These are phyloP conservation scores for Monosporascus sp. DNA, from an alignment of 2,329 filamentous ascomycete species.

Conservation along the genomic window DNA sequence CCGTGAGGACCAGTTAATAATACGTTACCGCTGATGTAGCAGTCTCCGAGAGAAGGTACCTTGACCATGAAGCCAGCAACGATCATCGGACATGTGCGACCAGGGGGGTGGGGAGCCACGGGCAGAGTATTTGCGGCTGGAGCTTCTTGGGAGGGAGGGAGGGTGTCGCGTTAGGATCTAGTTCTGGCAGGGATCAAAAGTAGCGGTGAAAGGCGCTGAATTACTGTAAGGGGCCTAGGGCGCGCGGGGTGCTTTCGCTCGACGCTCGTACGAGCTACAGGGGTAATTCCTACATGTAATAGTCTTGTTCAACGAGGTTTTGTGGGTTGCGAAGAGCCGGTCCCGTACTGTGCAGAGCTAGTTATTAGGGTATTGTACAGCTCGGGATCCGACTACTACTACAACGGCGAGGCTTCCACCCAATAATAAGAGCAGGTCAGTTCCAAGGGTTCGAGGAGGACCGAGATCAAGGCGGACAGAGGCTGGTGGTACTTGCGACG, in stretches of 20 bases:
- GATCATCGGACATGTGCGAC: slow-evolving; percentile 27
- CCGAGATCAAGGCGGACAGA: too few species aligned
- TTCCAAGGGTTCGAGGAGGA: too few species aligned
- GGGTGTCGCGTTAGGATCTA: slow-evolving; percentile 19
- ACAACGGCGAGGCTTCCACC: too few species aligned
- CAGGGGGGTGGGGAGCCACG: slow-evolving; percentile 18
- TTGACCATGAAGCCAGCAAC: slow-evolving; percentile 1
- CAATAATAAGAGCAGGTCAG: too few species aligned
- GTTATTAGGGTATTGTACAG: too few species aligned
- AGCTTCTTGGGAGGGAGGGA: slow-evolving; percentile 9
- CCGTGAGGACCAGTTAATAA: too few species aligned
- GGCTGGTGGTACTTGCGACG: too few species aligned
- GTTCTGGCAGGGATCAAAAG: neutral
- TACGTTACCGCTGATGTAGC: too few species aligned
- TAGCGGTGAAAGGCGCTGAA: neutral
- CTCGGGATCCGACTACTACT: too few species aligned
- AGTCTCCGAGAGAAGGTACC: too few species aligned
- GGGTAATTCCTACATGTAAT: neutral
- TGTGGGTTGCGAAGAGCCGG: too few species aligned
- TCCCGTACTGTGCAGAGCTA: too few species aligned
- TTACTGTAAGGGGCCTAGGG: neutral
- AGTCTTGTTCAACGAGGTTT: neutral
- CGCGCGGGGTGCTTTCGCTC: neutral
- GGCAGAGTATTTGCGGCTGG: slow-evolving; percentile 21
- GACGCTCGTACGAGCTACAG: neutral